Base-by-base conservation (phyloP, 257 asterid genomes). In the Scutellaria galericulata region DNA sequence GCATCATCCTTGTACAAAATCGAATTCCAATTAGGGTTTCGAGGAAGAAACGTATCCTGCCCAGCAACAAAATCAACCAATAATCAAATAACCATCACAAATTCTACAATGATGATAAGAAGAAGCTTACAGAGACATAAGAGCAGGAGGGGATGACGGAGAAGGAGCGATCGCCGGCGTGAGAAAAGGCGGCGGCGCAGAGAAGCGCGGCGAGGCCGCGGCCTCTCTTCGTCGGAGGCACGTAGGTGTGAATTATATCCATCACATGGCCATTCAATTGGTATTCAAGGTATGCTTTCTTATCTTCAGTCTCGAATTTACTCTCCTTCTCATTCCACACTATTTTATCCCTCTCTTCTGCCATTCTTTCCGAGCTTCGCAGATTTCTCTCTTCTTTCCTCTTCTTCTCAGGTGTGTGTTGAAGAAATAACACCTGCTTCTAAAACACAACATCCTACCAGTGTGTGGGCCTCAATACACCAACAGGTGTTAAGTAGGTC, bases 161-260 rank as follows among this genome's bases (percentile, higher is more conserved):
- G 7, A 88, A 73, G 48, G 87, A 70, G 63, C 81, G 86, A 12
- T 81, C 56, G 22, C 76, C 89, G 58, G 98, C 96, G 40, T 94
- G 96, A 24, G 89, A 64, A 51, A 91, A 89, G 66, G 98, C 98
- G 51, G 97, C 93, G 77, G 79, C 83, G 68, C 96, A 89, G 76
- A 93, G 93, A 24, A 77, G 83, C 57, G 93, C 72, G 65, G 97
- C 98, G 41, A 94, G 87, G 50, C 97, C 97, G 37, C 84, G 77
- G 40, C 98, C 97, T 59, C 98, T 90, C 87, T 93, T 93, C 84
- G 84, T 73, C 0, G 86, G 82, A 0, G 97, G 97, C 18, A 93
- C 98, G 53, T 77, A 93, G 13, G 98, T 93, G 71, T 93, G 98
- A 66, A 84, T 68, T 22, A 93, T 85, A 73, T 93, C 98, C 86